Percentiles rank a stretch among this genome's conserved stretches.
These are phyloP conservation scores for Colletotrichum salicis DNA, from an alignment of 2,329 filamentous ascomycete genomes.

Conservation along the genomic window DNA sequence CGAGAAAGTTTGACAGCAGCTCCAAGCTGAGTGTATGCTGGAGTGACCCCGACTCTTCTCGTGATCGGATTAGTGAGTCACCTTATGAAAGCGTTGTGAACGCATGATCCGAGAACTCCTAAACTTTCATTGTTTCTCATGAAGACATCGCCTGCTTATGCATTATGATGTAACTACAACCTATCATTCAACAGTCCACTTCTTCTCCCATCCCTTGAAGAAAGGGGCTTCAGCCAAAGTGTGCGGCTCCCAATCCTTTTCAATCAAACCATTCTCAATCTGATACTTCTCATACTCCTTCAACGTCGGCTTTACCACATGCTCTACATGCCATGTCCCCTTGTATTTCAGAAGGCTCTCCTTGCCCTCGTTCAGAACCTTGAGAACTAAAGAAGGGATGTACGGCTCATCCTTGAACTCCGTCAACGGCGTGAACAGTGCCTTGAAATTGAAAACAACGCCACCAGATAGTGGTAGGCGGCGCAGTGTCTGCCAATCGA, in stretches of 20 bases:
- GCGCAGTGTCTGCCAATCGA: conserved; percentile 90
- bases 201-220: conserved; percentile 80
- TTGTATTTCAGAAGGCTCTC: conserved; percentile 81
- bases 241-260: conserved; percentile 70
- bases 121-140: neutral
- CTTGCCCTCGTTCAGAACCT: conserved; percentile 76
- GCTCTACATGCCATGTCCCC: conserved; percentile 81
- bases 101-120: neutral
- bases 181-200: conserved; percentile 60
- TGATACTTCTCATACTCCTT: conserved; percentile 75
- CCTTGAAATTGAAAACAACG: conserved; percentile 90
- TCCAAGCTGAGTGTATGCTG: neutral
- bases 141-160: neutral
- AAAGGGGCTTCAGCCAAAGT: conserved; percentile 82
- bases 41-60: neutral
- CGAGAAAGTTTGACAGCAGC: too few relatives aligned
- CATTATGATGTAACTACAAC: too few relatives aligned
- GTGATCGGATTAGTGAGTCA: neutral
- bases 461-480: conserved; percentile 80
- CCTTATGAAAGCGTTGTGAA: neutral
- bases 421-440: conserved; percentile 78
- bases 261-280: conserved; percentile 67
- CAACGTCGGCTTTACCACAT: conserved; percentile 74
- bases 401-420: conserved; percentile 78
- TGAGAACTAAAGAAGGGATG: conserved; percentile 74